phyloP scores from a whole-genome alignment of 306 rosid species.

The Herpetospermum pedunculosum region DNA sequence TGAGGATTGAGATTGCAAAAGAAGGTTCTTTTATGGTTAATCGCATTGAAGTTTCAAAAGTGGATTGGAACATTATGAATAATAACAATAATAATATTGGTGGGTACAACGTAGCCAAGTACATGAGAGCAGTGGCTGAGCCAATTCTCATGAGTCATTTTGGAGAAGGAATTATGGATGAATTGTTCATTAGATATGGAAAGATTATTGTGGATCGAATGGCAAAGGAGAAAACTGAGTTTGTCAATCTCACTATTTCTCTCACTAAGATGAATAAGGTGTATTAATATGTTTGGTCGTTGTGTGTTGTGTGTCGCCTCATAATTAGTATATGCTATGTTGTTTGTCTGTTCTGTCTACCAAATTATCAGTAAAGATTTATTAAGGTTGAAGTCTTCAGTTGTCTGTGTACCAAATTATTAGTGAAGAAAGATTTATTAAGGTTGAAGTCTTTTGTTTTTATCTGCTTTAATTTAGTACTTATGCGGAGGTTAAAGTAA shows the following conservation, averaged over 20 bases:
- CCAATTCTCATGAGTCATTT: slow-evolving; percentile 22
- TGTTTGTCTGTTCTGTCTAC: too few species aligned
- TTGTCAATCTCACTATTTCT: slow-evolving; percentile 4
- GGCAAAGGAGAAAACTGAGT: slow-evolving; percentile 12
- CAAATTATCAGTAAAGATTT: too few species aligned
- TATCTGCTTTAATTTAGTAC: too few species aligned
- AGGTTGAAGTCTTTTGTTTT: too few species aligned
- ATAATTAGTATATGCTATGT: too few species aligned
- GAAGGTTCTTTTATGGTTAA: slow-evolving; percentile 28
- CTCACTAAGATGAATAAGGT: background rate
- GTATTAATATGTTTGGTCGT: too few species aligned
- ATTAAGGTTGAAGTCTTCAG: too few species aligned
- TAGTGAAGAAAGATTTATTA: too few species aligned
- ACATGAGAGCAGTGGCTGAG: slow-evolving; percentile 22
- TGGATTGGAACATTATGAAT: slow-evolving; percentile 18
- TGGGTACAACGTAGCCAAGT: slow-evolving; percentile 14
- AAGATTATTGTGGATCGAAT: slow-evolving; percentile 5
- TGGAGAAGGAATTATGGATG: slow-evolving; percentile 23
- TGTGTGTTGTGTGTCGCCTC: too few species aligned
- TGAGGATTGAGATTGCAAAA: slow-evolving; percentile 15
- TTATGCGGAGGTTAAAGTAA: too few species aligned
- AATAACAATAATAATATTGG: too few species aligned
- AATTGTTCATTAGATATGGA: slow-evolving; percentile 22
- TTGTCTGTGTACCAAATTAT: too few species aligned
- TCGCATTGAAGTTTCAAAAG: slow-evolving; percentile 8